These are phyloP conservation scores for Inonotus obliquus DNA, from an alignment of 1,284 basidiomycete genomes.

Conservation along the genomic window DNA sequence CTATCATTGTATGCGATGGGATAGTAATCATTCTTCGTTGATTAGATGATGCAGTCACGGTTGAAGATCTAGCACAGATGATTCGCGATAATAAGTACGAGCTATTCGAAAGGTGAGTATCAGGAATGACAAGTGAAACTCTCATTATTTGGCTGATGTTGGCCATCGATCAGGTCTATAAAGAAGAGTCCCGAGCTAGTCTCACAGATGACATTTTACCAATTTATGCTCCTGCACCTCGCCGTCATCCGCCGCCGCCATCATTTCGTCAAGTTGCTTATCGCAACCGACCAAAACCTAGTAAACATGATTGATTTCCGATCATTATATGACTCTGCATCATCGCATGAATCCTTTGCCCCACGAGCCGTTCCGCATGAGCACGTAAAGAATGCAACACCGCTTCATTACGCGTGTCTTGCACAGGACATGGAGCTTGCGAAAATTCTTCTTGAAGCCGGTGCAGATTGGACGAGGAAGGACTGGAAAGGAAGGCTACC, in stretches of 20 bases:
- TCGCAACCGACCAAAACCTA: background rate
- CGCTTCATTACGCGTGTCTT: conserved; percentile 14
- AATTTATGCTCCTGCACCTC: conserved; percentile 5
- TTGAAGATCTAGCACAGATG: background rate
- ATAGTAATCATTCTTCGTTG: background rate
- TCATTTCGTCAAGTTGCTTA: background rate
- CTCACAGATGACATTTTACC: background rate
- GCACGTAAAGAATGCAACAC: conserved; percentile 4
- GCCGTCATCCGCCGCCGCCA: conserved; percentile 7
- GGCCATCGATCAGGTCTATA: background rate
- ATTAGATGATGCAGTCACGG: background rate
- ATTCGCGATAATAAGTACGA: background rate
- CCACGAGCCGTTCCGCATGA: conserved; percentile 2
- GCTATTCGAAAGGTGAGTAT: background rate
- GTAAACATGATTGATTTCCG: background rate
- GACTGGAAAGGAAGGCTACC: conserved; percentile 1
- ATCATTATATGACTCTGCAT: background rate
- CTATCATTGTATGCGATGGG: background rate
- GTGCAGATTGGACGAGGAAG: conserved; percentile 9
- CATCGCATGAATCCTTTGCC: conserved; percentile 1
- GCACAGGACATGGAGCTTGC: conserved; percentile 2
- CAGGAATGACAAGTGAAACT: background rate
- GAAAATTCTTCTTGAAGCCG: conserved; percentile 6
- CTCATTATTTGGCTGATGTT: background rate
- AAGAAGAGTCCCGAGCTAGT: background rate